Evolutionary conservation across 2,329 filamentous ascomycete genomes (phyloP).

Genomic region (Xylariaceae sp.): DNA sequence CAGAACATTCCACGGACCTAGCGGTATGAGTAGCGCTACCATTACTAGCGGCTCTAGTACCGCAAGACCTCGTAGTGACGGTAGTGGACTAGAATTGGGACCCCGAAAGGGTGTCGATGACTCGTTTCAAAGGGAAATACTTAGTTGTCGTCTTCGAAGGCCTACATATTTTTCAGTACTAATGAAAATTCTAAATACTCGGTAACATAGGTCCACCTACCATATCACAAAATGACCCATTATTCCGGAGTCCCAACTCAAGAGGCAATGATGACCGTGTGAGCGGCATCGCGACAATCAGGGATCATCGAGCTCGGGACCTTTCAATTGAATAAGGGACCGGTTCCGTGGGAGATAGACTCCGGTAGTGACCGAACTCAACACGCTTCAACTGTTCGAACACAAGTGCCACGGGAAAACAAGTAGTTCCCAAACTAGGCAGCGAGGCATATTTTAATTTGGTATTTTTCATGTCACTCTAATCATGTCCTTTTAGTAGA

Average conservation of each 20-base stretch:
- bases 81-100: constrained; percentile 6
- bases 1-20: constrained; percentile 46
- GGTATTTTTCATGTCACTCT: background rate
- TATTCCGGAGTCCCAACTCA: constrained; percentile 23
- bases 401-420: background rate
- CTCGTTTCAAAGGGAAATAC: constrained; percentile 57
- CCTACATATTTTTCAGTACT: constrained; percentile 32
- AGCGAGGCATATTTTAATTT: background rate
- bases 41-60: constrained; percentile 52
- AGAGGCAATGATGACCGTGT: constrained; percentile 33
- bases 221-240: constrained; percentile 34
- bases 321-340: constrained; percentile 54
- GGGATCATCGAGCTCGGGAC: constrained; percentile 46
- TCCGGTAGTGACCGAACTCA: too few relatives aligned
- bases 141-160: background rate
- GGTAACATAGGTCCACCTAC: constrained; percentile 47
- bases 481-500: background rate
- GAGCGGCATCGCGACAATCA: constrained; percentile 43
- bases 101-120: constrained; percentile 41
- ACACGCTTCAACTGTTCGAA: background rate
- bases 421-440: background rate
- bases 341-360: constrained; percentile 45
- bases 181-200: constrained; percentile 49
- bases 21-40: constrained; percentile 56
- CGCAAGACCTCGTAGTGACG: constrained; percentile 27